Evolutionary conservation across 306 rosid species (phyloP), one percentile per base, ranked within the genome.

Genomic region (Acacia acuminata): DNA sequence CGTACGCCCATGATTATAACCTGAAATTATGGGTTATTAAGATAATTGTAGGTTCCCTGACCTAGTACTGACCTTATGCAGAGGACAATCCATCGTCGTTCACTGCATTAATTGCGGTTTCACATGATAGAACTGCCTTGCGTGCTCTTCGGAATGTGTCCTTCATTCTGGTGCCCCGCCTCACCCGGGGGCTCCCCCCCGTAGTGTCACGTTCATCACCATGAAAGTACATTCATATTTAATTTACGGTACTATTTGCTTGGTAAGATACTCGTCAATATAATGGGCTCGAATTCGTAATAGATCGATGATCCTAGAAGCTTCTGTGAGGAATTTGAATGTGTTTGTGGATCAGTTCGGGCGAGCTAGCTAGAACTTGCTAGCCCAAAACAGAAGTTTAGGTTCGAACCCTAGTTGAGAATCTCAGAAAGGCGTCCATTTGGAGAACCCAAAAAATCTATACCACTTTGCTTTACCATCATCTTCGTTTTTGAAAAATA

Each of bases 1-100:
- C 34, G 86, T 85, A 86, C 84, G 76, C 70, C 30, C 86, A 83
- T 84, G 85, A 84, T 84, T 84, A 82, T 50, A 81, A 86, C 79
- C 74, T 63, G 45, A 82, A 84, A 47, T 79, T 47, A 30, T 79
- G 78, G 78, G 16, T 9, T 47, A 47, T 47, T 47, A 47, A 47
- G 4, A 47, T 4, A 12, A 10, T 50, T 50, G 60, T 53, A 15
- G 60, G 22, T 15, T 19, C 22, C 22, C 24, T 53, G 60, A 53
- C 58, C 58, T 14, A 51, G 58, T 13, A 8, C 53, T 56, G 63
- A 17, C 22, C 10, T 22, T 5, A 56, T 56, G 14, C 27, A n/a
- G 13, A 55, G n/a, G 64, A 56, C 64, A 56, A 20, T 22, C 30
- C 14, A 4, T n/a, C 64, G 30, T 9, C n/a, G 64, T 56, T 56